Evolutionary conservation across 2,329 filamentous ascomycete genomes (phyloP).

Genomic region (Alternaria tenuissima): DNA sequence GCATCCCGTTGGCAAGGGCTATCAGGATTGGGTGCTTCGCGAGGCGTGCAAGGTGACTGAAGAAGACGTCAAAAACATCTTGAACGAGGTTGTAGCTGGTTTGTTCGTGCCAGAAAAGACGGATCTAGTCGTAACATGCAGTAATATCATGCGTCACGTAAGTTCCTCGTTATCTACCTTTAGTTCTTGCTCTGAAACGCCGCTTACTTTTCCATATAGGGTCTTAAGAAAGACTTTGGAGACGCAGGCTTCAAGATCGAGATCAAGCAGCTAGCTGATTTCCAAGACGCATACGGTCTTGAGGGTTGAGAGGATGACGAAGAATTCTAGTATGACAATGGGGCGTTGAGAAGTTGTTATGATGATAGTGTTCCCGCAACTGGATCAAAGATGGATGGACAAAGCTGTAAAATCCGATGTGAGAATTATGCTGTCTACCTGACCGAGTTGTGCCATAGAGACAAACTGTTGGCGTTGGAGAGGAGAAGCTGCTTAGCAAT

Average conservation of each 20-base stretch:
- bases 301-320: conserved; percentile 67
- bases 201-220: conserved; percentile 58
- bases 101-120: conserved; percentile 81
- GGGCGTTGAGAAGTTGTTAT: too few species aligned
- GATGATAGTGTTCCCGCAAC: too few species aligned
- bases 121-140: conserved; percentile 89
- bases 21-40: conserved; percentile 77
- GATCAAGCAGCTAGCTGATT: conserved; percentile 76
- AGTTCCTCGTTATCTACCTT: conserved; percentile 45
- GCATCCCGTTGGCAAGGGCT: conserved; percentile 76
- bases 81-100: conserved; percentile 78
- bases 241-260: conserved; percentile 80
- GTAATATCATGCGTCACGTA: conserved; percentile 84
- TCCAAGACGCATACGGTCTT: conserved; percentile 90
- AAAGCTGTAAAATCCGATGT: too few species aligned
- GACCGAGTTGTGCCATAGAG: too few species aligned
- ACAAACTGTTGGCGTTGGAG: too few species aligned
- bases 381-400: too few species aligned
- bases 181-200: neutral
- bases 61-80: conserved; percentile 77
- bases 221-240: conserved; percentile 77
- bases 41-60: conserved; percentile 78
- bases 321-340: too few species aligned
- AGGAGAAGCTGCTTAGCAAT: too few species aligned
- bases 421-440: too few species aligned